Evolutionary conservation across 768 basidiomycete species (phyloP).

Genomic region (Tricholoma sp.): DNA sequence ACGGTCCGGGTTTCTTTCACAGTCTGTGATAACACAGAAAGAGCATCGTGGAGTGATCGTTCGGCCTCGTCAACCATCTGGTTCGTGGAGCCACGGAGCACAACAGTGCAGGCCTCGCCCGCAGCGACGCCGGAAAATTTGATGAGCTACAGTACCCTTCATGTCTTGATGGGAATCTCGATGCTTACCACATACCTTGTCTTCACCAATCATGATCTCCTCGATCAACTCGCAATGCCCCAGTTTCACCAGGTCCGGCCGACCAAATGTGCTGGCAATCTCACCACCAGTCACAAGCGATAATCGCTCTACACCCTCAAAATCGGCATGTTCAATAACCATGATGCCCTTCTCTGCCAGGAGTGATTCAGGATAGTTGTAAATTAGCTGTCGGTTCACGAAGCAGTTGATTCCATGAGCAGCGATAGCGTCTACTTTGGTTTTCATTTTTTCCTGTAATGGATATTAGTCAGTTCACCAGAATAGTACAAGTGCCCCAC

Average conservation of each 20-base stretch:
- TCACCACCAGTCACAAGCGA: slow-evolving; percentile 97
- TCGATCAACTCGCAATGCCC: slow-evolving; percentile 94
- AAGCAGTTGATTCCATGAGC: slow-evolving; percentile 95
- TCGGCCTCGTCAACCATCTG: slow-evolving; percentile 99
- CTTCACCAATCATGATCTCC: slow-evolving; percentile 99
- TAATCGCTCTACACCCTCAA: slow-evolving; percentile 95
- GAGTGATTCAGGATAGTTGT: slow-evolving; percentile 97
- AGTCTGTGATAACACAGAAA: slow-evolving; percentile 95
- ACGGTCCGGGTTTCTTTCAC: slow-evolving; percentile 95
- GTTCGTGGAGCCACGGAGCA: slow-evolving; percentile 92
- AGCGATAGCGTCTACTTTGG: slow-evolving; percentile 92
- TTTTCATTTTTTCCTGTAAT: slow-evolving; percentile 97
- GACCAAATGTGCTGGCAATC: slow-evolving; percentile 92
- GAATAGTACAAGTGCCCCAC: slow-evolving; percentile 32
- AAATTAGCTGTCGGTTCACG: slow-evolving; percentile 97
- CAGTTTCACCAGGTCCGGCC: slow-evolving; percentile 87
- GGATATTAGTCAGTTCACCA: background rate
- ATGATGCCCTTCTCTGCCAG: slow-evolving; percentile 94
- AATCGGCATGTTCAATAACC: slow-evolving; percentile 97
- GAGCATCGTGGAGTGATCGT: slow-evolving; percentile 93
- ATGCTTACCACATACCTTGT: slow-evolving; percentile 59
- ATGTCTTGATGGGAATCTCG: background rate
- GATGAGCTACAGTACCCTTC: slow-evolving; percentile 64
- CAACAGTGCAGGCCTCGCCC: slow-evolving; percentile 96
- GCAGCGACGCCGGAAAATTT: slow-evolving; percentile 99